Evolutionary conservation across 2,329 filamentous ascomycete species (phyloP), one percentile per base, ranked within the genome.

Genomic region (Xylariaceae sp.): DNA sequence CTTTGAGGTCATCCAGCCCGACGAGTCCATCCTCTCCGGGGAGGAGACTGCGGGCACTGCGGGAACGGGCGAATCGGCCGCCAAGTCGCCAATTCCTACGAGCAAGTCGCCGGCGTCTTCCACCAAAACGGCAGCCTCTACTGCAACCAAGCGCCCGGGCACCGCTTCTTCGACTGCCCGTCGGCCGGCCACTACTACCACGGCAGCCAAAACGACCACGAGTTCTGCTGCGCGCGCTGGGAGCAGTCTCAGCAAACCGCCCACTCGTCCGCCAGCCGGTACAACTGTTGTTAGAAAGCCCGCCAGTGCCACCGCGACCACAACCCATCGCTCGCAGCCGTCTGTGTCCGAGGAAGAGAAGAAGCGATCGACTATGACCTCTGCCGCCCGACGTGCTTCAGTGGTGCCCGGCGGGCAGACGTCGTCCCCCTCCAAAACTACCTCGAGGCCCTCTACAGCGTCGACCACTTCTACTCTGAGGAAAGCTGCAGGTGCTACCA

Each of bases 281-380:
- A 50, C 55, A n/a, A 48, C 61, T 16, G 53, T 63, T 28, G 53
- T 63, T 28, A 63, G 61, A 36, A 56, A 47, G 50, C 59, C 46
- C 52, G 59, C 44, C 53, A 59, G 23, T 51, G 60, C 31, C 51
- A 58, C 65, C 24, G 59, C 67, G 3, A 51, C 60, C n/a, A 52
- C 64, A 27, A 64, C 56, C 46, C 70, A 73, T 54, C 65, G 61
- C 46, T 66, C 68, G 32, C 67, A 67, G n/a, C 62, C 69, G 36
- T 72, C 70, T 43, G 64, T 66, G 35, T 70, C 69, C 39, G 70
- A 73, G 44, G 71, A 73, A 49, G 71, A 74, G 42, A 57, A 55
- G 46, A 70, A 66, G 59, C 70, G 64, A 52, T 56, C 67, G 3
- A 57, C 54, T 15, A 52, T 67, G 43, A 61, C 61, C 5, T 57